phyloP scores from a whole-genome alignment of 306 rosid genomes.

The Fragaria nilgerrensis region DNA sequence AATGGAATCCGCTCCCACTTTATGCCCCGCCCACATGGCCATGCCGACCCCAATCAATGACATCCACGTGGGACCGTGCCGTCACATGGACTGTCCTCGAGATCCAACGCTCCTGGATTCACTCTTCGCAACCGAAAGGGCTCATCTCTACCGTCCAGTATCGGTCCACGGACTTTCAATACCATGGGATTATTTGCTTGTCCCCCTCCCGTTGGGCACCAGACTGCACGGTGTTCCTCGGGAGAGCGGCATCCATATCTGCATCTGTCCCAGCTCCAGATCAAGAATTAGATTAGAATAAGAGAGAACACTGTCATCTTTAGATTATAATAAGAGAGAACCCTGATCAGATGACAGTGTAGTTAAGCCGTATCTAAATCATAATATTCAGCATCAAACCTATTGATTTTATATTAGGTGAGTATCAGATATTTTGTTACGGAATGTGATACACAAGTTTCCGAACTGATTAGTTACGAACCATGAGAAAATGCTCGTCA shows the following conservation, averaged over 20 bases:
- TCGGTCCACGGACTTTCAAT: constrained; percentile 42
- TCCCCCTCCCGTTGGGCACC: constrained; percentile 40
- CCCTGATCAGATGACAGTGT: neutral
- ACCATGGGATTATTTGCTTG: constrained; percentile 36
- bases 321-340: neutral
- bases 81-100: constrained; percentile 47
- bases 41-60: constrained; percentile 33
- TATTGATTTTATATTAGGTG: neutral
- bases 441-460: neutral
- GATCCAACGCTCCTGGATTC: constrained; percentile 46
- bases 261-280: constrained; percentile 16
- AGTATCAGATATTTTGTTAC: neutral
- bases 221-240: constrained; percentile 35
- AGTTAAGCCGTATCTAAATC: neutral
- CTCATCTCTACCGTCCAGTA: constrained; percentile 40
- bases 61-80: constrained; percentile 43
- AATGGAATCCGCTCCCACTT: constrained; percentile 17
- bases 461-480: too few relatives aligned
- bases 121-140: neutral
- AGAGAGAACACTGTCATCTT: neutral
- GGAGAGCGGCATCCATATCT: constrained; percentile 37
- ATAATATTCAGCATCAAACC: neutral
- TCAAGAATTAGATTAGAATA: neutral
- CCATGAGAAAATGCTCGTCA: too few relatives aligned
- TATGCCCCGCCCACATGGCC: constrained; percentile 54